Evolutionary conservation across 148 eudicot species (phyloP).

Genomic region (Chenopodium suecicum): DNA sequence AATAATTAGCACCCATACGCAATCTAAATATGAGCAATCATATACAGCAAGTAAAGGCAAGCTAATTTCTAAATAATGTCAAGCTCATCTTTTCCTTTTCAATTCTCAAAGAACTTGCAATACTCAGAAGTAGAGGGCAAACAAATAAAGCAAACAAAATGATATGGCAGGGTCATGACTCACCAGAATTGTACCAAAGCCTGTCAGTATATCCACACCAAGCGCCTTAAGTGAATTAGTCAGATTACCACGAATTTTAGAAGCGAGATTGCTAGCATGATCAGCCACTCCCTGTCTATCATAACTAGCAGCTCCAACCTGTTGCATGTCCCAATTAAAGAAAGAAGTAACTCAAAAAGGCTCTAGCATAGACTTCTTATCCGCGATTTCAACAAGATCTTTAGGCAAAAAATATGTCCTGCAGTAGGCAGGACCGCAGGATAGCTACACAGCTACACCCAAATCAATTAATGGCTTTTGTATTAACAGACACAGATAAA

Average conservation of each 20-base stretch:
- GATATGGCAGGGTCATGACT: constrained; percentile 29
- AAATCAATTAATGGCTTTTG: too few relatives aligned
- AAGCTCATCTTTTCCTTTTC: neutral
- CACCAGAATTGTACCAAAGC: constrained; percentile 85
- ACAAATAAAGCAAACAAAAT: neutral
- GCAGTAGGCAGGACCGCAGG: neutral
- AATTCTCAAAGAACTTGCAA: neutral
- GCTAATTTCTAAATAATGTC: neutral
- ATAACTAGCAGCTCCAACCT: constrained; percentile 97
- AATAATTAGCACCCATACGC: neutral
- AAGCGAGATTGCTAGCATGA: constrained; percentile 92
- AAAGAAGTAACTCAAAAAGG: neutral
- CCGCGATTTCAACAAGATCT: neutral
- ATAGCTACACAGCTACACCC: neutral
- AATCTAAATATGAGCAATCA: neutral
- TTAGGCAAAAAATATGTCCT: neutral
- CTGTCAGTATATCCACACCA: constrained; percentile 96
- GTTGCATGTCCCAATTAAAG: constrained; percentile 18
- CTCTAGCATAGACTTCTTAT: constrained; percentile 6
- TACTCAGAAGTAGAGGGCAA: neutral
- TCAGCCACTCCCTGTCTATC: constrained; percentile 98
- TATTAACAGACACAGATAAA: neutral
- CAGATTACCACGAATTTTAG: constrained; percentile 79
- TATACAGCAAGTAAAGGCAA: neutral
- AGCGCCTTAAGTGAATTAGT: constrained; percentile 89